Evolutionary conservation across 202 grass and related monocot species (phyloP).

Genomic region (Digitaria exilis): DNA sequence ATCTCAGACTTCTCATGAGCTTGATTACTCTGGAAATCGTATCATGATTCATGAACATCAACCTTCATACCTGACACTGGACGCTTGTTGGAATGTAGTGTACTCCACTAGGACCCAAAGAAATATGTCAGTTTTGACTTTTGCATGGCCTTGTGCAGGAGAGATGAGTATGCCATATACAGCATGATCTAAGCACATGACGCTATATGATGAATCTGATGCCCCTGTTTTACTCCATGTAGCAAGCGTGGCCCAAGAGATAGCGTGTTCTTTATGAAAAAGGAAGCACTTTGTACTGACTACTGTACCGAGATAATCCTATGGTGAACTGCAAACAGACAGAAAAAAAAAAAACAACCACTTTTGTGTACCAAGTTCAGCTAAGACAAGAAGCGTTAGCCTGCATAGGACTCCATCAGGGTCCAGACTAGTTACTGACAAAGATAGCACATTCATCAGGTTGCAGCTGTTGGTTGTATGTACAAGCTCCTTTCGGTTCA

Average conservation of each 20-base stretch:
- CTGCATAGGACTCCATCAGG: background rate
- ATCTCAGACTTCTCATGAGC: background rate
- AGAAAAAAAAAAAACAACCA: background rate
- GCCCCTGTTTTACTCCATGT: constrained; percentile 56
- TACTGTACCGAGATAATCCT: background rate
- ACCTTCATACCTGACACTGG: background rate
- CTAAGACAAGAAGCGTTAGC: background rate
- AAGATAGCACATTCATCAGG: constrained; percentile 19
- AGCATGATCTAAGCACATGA: constrained; percentile 14
- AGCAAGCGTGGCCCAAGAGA: constrained; percentile 37
- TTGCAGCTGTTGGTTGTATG: background rate
- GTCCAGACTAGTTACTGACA: background rate
- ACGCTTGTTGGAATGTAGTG: background rate
- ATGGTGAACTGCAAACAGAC: background rate
- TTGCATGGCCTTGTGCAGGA: background rate
- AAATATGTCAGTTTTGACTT: background rate
- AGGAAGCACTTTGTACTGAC: background rate
- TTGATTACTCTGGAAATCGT: too few relatives aligned
- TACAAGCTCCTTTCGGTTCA: background rate
- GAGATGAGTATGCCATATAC: background rate
- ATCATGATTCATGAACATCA: background rate
- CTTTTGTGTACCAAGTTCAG: background rate
- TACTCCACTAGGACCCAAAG: background rate
- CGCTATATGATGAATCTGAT: constrained; percentile 31
- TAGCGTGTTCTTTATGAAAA: background rate